Conservation (phyloP, 352 stramenopile species). For the Phytophthora colocasiae region DNA sequence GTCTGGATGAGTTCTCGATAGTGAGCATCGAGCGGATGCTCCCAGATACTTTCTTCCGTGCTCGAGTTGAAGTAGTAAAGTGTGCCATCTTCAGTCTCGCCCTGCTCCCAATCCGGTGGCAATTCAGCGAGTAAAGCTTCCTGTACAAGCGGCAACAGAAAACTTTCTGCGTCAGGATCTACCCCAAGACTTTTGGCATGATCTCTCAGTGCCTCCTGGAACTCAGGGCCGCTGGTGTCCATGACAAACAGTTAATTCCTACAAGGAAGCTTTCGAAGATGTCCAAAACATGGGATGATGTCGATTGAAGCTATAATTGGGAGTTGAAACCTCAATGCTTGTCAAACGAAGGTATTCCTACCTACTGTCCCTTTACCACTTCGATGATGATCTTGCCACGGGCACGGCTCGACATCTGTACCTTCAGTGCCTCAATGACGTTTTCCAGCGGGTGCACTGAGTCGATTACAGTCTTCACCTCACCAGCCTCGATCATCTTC, state of each 20-base stretch:
- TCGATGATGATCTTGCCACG: conserved; percentile 77
- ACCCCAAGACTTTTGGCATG: conserved; percentile 68
- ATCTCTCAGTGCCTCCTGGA: conserved; percentile 63
- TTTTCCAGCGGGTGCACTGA: conserved; percentile 62
- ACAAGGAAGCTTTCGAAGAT: conserved; percentile 7
- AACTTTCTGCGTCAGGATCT: conserved; percentile 54
- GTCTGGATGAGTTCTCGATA: conserved; percentile 60
- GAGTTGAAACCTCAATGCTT: too few relatives aligned
- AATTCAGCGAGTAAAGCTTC: conserved; percentile 64
- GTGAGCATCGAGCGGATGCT: conserved; percentile 64
- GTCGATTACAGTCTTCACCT: conserved; percentile 54
- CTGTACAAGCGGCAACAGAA: conserved; percentile 57
- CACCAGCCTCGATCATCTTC: conserved; percentile 36
- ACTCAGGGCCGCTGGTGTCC: conserved; percentile 57
- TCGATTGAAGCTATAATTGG: conserved; percentile 24
- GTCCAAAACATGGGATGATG: conserved; percentile 14
- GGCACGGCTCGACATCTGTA: conserved; percentile 57
- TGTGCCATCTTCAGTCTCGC: conserved; percentile 68
- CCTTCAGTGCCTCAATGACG: conserved; percentile 56
- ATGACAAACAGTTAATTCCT: conserved; percentile 25
- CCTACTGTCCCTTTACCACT: conserved; percentile 31
- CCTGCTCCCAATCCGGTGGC: conserved; percentile 64
- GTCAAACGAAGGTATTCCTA: too few relatives aligned
- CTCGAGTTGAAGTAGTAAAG: conserved; percentile 74
- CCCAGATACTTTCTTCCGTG: conserved; percentile 71